phyloP scores from a whole-genome alignment of 2,329 filamentous ascomycete species.

The Cordyceps tenuipes region DNA sequence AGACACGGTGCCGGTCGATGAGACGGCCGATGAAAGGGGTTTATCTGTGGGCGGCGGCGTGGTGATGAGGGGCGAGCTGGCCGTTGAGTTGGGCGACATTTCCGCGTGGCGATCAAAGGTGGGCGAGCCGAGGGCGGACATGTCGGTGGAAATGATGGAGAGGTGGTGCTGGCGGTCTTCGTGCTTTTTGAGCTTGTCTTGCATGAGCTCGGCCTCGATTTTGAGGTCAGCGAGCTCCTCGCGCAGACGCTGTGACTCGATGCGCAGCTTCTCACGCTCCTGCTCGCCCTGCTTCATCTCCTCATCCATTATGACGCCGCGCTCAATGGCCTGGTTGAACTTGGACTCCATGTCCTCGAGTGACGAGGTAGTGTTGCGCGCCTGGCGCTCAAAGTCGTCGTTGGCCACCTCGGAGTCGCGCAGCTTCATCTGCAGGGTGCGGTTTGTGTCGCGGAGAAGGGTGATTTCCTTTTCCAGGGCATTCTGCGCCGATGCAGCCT shows the following conservation, averaged over 20 bases:
- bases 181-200: conserved; percentile 81
- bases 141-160: conserved; percentile 51
- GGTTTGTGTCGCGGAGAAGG: conserved; percentile 72
- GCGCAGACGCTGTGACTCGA: conserved; percentile 80
- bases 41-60: conserved; percentile 68
- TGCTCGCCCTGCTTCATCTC: conserved; percentile 87
- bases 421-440: conserved; percentile 72
- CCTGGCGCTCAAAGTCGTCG: conserved; percentile 95
- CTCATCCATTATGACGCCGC: conserved; percentile 87
- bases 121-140: conserved; percentile 59
- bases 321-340: conserved; percentile 89
- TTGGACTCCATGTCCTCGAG: conserved; percentile 96
- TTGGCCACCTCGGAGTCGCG: conserved; percentile 96
- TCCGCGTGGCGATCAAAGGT: conserved; percentile 64
- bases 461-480: conserved; percentile 93
- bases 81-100: conserved; percentile 70
- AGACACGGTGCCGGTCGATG: conserved; percentile 49
- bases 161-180: conserved; percentile 43
- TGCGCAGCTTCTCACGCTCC: conserved; percentile 80
- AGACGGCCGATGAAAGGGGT: conserved; percentile 48
- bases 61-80: conserved; percentile 81
- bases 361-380: conserved; percentile 89
- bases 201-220: conserved; percentile 88
- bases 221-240: conserved; percentile 90
- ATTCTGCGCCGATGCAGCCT: conserved; percentile 78